Base-by-base conservation (phyloP, 305 asterid genomes). In the Caryopteris hybrid region DNA sequence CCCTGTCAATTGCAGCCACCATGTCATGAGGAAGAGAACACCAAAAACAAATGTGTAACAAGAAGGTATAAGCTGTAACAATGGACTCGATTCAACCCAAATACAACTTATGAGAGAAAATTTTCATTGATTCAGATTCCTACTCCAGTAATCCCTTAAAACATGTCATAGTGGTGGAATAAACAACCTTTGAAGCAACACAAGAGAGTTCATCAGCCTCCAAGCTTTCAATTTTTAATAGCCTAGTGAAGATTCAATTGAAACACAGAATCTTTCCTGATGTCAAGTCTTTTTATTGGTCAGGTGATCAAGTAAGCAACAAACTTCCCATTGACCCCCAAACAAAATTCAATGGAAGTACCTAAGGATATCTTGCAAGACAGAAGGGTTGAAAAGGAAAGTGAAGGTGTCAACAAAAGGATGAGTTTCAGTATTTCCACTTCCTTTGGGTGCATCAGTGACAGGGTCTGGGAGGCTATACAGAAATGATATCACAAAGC, bases 1-100 rank as follows among this genome's bases (percentile, higher is more conserved):
- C 93, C 97, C 99, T 93, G 91, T 74, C 69, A 79, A 78, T 48
- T 69, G 58, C 43, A 75, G 56, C 31, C 55, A 73, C 38, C 27
- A 61, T 27, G 68, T 66, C 53, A 61, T 34, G 14, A 70, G 60
- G 56, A 43, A 68, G n/a, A 53, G 63, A 34, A 56, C 8, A 47
- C 20, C 59, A 20, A 33, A 51, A 13, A 20, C 45, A 53, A 51
- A 72, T 52, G 42, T 46, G 36, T 31, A 66, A 45, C 71, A 61
- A 21, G 51, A 63, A 27, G 29, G 52, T 17, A 41, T 12, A 39
- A 68, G 61, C 48, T 8, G 7, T 16, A 53, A 46, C 12, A 38
- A 64, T 60, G 23, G 64, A 55, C 56, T 34, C 53, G 23, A 21
- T 13, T 31, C 39, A 38, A 22, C 31, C 38, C 39, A 48, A 45